Evolutionary conservation across 305 asterid species (phyloP), one percentile per base, ranked within the genome.

Genomic region (Vinca major): DNA sequence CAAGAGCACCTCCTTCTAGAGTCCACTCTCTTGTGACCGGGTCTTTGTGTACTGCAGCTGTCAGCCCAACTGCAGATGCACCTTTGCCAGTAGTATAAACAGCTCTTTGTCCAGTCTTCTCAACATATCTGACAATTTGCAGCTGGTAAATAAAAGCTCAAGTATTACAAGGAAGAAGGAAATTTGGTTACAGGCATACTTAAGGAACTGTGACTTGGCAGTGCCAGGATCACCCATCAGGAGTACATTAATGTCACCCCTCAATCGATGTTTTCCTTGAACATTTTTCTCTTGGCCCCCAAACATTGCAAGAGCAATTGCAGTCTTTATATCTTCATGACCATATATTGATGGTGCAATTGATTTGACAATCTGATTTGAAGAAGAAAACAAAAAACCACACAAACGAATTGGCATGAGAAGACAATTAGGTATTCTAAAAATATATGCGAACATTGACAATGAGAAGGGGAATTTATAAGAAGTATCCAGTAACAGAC

Each of bases 71-170:
- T 21, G 97, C 96, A 61, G 97, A 93, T 71, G 99, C 99, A 79
- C 97, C 97, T 83, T 93, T 93, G 66, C 99, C 99, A 57, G 99
- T 93, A 45, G 99, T 93, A 73, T 91, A 93, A 72, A 93, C 97
- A 72, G 99, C 97, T 74, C 97, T 85, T 65, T 86, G 97, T 58
- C 93, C 99, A 40, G 97, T 93, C 84, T 93, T 93, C 80, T 93
- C 99, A 5, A 86, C 95, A 72, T 91, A 90, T 85, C 99, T 90
- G 78, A 62, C 12, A 64, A 66, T 49, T 77, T 66, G 74, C 47
- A 39, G 10, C 40, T 62, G 58, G 44, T 40, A 72, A 74, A 77
- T 78, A 77, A 71, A 63, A 51, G 67, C 69, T 62, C 13, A 21
- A 56, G 13, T 54, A 48, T 20, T 57, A 49, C 16, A 67, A 52